Evolutionary conservation across 441 rosid genomes (phyloP).

Genomic region (Erodium texanum): DNA sequence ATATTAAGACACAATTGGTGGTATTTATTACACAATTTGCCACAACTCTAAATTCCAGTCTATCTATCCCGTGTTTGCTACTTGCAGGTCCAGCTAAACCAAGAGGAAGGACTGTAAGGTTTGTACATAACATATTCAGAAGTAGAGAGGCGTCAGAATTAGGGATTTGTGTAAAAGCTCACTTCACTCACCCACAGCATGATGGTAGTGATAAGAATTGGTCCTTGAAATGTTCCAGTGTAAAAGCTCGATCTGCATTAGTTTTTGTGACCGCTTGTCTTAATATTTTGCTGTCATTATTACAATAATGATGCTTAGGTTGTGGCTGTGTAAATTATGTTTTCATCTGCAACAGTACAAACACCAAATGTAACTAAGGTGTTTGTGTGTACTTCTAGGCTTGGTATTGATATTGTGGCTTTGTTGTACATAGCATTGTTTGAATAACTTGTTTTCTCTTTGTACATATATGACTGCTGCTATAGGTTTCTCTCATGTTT

Average conservation of each 20-base stretch:
- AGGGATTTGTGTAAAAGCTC: constrained; percentile 17
- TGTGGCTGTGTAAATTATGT: not conserved
- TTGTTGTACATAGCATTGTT: not conserved
- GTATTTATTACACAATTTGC: no score
- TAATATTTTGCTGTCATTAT: no score
- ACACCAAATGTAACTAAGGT: not conserved
- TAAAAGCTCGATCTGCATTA: no score
- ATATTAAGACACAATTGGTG: not conserved
- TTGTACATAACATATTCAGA: constrained; percentile 31
- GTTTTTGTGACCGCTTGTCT: no score
- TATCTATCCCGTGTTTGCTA: no score
- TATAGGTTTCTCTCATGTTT: no score
- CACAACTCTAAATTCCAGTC: no score
- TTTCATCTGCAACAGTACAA: not conserved
- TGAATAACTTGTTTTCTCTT: not conserved
- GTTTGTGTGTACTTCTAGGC: no score
- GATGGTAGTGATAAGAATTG: not conserved
- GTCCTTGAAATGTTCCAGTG: no score
- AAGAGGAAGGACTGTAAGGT: constrained; percentile 12
- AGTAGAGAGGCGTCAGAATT: constrained; percentile 14
- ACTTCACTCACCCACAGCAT: constrained; percentile 19
- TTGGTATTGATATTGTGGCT: not conserved
- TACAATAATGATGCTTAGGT: no score
- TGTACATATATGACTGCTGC: not conserved
- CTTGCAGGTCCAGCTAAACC: constrained; percentile 25